Percentiles rank a stretch among this genome's conserved stretches.
phyloP scores from a whole-genome alignment of 225 moss, liverwort and hornwort species.

The Sphagnum contortum region DNA sequence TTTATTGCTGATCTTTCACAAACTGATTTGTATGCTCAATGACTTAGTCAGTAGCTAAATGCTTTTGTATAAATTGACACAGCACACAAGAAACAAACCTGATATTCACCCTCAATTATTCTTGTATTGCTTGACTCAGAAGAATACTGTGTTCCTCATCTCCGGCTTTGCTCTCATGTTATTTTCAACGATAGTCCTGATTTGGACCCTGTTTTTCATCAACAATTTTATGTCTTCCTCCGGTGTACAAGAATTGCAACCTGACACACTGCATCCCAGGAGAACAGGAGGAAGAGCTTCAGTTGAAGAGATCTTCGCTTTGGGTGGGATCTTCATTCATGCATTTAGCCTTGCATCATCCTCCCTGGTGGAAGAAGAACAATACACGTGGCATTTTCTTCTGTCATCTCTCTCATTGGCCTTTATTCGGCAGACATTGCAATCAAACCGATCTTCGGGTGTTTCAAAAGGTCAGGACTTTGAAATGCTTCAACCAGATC shows the following conservation, averaged over 20 bases:
- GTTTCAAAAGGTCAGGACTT: slow-evolving; percentile 3
- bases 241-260: neutral
- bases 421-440: slow-evolving; percentile 44
- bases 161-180: slow-evolving; percentile 53
- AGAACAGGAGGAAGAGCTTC: neutral
- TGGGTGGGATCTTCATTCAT: slow-evolving; percentile 57
- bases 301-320: slow-evolving; percentile 28
- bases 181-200: slow-evolving; percentile 38
- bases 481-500: neutral
- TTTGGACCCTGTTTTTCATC: slow-evolving; percentile 24
- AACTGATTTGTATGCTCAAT: neutral
- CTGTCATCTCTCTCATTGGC: slow-evolving; percentile 44
- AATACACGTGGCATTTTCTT: slow-evolving; percentile 69
- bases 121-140: slow-evolving; percentile 19
- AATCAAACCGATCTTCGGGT: slow-evolving; percentile 7
- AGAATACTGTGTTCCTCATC: slow-evolving; percentile 28
- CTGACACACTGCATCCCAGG: neutral
- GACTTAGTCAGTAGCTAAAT: too few species aligned
- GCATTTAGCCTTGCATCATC: slow-evolving; percentile 72
- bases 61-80: too few species aligned
- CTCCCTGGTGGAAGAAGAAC: slow-evolving; percentile 89
- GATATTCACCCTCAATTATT: too few species aligned
- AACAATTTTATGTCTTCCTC: slow-evolving; percentile 4
- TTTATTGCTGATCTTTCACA: neutral
- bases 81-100: too few species aligned